Evolutionary conservation across 805 yeast species (phyloP).

Genomic region (Ogataea glucozyma): DNA sequence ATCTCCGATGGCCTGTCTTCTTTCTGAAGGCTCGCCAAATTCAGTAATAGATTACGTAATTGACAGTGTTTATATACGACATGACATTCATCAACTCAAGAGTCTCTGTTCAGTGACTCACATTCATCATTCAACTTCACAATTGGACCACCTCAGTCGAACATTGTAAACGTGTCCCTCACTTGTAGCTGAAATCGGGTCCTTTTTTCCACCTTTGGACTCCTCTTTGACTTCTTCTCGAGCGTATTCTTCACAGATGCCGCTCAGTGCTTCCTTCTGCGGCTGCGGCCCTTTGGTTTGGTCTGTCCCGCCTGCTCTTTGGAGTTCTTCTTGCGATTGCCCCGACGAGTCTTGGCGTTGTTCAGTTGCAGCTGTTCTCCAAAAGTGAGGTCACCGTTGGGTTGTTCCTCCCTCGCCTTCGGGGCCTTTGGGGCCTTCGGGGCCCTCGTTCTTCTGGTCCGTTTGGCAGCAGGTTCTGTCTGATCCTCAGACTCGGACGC

Average conservation of each 20-base stretch:
- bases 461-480: background rate
- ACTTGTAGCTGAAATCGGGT: too few relatives aligned
- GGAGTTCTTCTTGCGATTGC: background rate
- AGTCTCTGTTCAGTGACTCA: too few relatives aligned
- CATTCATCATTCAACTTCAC: too few relatives aligned
- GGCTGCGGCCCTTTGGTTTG: slow-evolving; percentile 3
- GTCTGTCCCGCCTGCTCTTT: background rate
- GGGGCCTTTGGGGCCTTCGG: background rate
- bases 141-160: too few relatives aligned
- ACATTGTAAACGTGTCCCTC: too few relatives aligned
- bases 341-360: slow-evolving; percentile 3
- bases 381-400: slow-evolving; percentile 6
- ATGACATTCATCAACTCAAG: too few relatives aligned
- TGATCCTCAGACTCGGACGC: background rate
- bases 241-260: slow-evolving; percentile 6
- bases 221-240: too few relatives aligned
- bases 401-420: background rate
- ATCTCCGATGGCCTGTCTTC: too few relatives aligned
- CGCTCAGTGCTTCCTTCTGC: slow-evolving; percentile 6
- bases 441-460: slow-evolving; percentile 8
- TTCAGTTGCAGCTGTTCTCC: slow-evolving; percentile 6
- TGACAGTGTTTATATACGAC: too few relatives aligned
- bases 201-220: too few relatives aligned
- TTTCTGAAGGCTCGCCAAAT: too few relatives aligned
- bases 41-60: too few relatives aligned